Base-by-base conservation (phyloP, 2,329 filamentous ascomycete genomes). In the Trichoderma aggressivum region DNA sequence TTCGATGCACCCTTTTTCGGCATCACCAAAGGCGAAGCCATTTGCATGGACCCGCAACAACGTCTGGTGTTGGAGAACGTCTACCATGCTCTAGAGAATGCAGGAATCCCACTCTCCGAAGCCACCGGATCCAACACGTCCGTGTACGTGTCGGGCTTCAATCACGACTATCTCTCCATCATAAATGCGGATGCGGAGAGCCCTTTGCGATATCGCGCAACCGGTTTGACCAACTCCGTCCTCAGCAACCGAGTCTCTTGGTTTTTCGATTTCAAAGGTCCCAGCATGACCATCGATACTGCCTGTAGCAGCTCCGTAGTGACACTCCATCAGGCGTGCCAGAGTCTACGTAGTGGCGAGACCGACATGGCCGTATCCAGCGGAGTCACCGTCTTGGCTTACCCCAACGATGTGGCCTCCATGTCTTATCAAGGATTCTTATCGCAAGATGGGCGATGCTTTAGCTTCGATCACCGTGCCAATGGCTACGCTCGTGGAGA, bases 261-360 rank as follows among this genome's bases (percentile, higher is more conserved):
- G 74, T 83, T 82, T 65, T 86, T 83, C 72, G 80, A 87, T 74
- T 81, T 86, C 64, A 74, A 75, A 7, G 85, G 85, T 0, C 82
- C 85, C 0, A 84, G 82, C 12, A 78, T 86, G 75, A 85, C 84
- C 1, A 78, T 87, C 2, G 84, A 87, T 70, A 87, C 86, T 0
- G 86, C 83, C 0, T 88, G 86, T 72, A 86, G 84, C 0, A 81
- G 82, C 24, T 83, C 81, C 61, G 76, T 87, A 3, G 80, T 84
- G 1, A 84, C 84, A 0, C 76, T 87, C 0, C 83, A 87, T 77
- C 82, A 43, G 58, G 86, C 82, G 43, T 74, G 65, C 18, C 70
- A 73, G 74, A 66, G 43, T 63, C 21, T 67, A 73, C 18, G 62
- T 63, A 12, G 24, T 50, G 10, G 80, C 82, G 6, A 81, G 65